Evolutionary conservation across 208 protist genomes (phyloP).

Genomic region (Trypanosoma platydactyli): DNA sequence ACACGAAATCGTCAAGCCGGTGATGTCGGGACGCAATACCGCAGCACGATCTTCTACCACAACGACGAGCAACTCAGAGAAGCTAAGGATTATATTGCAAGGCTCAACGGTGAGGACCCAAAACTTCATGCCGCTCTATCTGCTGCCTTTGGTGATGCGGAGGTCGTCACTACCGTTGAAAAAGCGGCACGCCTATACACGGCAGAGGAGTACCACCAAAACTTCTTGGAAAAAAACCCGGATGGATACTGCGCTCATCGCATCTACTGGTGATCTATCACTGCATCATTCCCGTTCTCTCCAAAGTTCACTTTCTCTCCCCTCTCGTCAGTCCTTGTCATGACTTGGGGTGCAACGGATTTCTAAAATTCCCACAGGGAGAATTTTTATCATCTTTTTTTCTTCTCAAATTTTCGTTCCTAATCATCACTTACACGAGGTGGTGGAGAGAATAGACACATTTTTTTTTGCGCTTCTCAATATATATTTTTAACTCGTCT

Average conservation of each 20-base stretch:
- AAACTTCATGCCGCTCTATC: slow-evolving; percentile 60
- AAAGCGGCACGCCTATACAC: slow-evolving; percentile 69
- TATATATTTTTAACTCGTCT: not conserved
- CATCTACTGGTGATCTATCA: slow-evolving; percentile 53
- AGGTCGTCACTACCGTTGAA: slow-evolving; percentile 72
- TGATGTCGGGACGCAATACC: slow-evolving; percentile 95
- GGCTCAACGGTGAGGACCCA: slow-evolving; percentile 60
- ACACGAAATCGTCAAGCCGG: slow-evolving; percentile 87
- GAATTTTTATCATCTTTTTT: no score
- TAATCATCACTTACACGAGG: no score
- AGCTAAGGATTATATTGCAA: slow-evolving; percentile 76
- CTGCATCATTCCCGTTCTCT: not conserved
- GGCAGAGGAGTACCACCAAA: slow-evolving; percentile 89
- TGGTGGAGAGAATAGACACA: no score
- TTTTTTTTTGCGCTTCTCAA: no score
- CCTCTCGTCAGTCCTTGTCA: no score
- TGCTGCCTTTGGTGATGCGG: slow-evolving; percentile 64
- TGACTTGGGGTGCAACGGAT: no score
- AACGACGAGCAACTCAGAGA: slow-evolving; percentile 79
- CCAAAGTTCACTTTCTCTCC: no score
- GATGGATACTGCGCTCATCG: slow-evolving; percentile 80
- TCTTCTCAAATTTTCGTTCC: no score
- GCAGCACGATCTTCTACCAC: slow-evolving; percentile 92
- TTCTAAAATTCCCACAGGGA: no score
- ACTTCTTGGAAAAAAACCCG: slow-evolving; percentile 84